Base-by-base conservation (phyloP, 306 rosid species). In the Vigna nakashimae region DNA sequence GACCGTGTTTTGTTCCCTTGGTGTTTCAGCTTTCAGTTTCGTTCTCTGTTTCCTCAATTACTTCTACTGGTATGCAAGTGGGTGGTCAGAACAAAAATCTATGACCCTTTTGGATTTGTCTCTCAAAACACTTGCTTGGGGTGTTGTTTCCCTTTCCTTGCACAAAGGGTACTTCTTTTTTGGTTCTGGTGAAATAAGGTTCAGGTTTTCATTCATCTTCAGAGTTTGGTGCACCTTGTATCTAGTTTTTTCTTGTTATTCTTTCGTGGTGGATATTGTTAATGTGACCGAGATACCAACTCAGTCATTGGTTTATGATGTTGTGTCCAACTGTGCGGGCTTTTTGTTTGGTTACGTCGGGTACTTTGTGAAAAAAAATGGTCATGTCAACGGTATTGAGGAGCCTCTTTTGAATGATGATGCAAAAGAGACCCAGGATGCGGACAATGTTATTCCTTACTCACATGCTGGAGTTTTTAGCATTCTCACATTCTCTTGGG, bases 391-490 rank as follows among this genome's bases (percentile, higher is more conserved):
- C 22, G 45, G 8, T 49, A 65, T 85, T 75, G 75, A 74, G 22
- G 89, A 85, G 36, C 86, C 86, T 57, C 84, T 88, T n/a, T 75
- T 88, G 79, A 71, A 78, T 71, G 84, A 42, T n/a, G 70, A 68
- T 32, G 48, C 11, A 71, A 76, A 68, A 49, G 83, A 82, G 74
- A 30, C 71, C 20, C 64, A 57, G 40, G 88, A 87, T 68, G 71
- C 50, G 76, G 82, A 83, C 71, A 80, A 69, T 74, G 81, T 88
- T 59, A 85, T 87, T 58, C 87, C 91, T 49, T 85, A 46, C 59
- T 83, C 91, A 20, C 78, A 43, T 71, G 89, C 89, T 88, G 89
- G 91, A 22, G 0, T 85, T 83, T 80, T 85, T 82, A 85, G 87
- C 79, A 36, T 78, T 75, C 84, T 88, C 30, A 83, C 86, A 0